Percentiles rank a stretch among this genome's conserved stretches.
Conservation (phyloP, 306 rosid genomes). For the Dalbergia cultrata region DNA sequence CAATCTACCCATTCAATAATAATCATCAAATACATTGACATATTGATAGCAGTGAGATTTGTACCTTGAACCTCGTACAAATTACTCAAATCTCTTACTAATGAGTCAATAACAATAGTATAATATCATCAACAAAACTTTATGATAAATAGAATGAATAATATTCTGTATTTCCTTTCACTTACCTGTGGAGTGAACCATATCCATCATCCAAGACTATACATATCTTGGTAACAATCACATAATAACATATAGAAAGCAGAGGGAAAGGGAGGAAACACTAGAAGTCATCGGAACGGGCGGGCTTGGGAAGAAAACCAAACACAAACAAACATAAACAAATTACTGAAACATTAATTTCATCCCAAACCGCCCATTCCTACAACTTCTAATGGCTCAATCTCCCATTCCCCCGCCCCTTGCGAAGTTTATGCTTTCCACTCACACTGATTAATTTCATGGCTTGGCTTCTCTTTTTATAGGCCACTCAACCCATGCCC, state of each 20-base stretch:
- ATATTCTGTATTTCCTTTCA: not conserved
- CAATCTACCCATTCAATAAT: too few relatives aligned
- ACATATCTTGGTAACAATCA: not conserved
- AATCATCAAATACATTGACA: too few relatives aligned
- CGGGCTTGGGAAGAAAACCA: constrained; percentile 51
- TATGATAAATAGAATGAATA: not conserved
- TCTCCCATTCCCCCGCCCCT: constrained; percentile 57
- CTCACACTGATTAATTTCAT: not conserved
- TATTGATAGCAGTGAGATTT: too few relatives aligned
- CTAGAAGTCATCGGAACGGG: constrained; percentile 63
- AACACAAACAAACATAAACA: too few relatives aligned
- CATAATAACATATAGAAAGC: not conserved
- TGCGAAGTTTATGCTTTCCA: not conserved
- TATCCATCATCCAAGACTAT: not conserved
- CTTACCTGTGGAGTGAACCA: not conserved
- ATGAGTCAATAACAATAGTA: too few relatives aligned
- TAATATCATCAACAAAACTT: not conserved
- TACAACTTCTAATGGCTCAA: constrained; percentile 49
- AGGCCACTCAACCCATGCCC: constrained; percentile 1
- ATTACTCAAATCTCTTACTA: too few relatives aligned
- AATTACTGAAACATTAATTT: not conserved
- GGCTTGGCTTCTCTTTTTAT: constrained; percentile 1
- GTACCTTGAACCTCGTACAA: too few relatives aligned
- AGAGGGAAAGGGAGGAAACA: constrained; percentile 58
- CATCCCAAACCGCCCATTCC: constrained; percentile 68